Conservation (phyloP, 1,284 basidiomycete genomes). For the Ganoderma lucidum region DNA sequence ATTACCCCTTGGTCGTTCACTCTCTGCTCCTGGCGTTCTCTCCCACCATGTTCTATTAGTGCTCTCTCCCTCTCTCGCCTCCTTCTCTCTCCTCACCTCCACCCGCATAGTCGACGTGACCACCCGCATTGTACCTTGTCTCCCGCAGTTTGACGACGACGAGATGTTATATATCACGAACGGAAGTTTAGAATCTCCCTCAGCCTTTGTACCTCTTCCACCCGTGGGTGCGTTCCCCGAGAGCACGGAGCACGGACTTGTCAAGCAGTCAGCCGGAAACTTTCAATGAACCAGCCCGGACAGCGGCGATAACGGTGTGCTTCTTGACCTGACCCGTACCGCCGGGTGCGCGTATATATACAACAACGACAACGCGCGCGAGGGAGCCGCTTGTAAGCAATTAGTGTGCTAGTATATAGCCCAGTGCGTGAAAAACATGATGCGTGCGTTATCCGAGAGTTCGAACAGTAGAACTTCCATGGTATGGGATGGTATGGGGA, state of each 20-base stretch:
- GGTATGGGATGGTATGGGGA: constrained; percentile 15
- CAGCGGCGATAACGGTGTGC: constrained; percentile 12
- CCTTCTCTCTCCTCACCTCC: constrained; percentile 4
- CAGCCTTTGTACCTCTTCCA: neutral
- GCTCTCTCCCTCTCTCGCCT: constrained; percentile 25
- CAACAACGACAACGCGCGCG: constrained; percentile 25
- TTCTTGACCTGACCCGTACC: constrained; percentile 26
- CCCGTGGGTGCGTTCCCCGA: neutral
- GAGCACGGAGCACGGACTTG: neutral
- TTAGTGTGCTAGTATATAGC: constrained; percentile 32
- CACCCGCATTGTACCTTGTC: constrained; percentile 36
- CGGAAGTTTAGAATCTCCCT: constrained; percentile 18
- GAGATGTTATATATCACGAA: constrained; percentile 28
- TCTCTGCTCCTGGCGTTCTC: constrained; percentile 20
- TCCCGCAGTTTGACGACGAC: constrained; percentile 25
- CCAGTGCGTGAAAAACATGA: constrained; percentile 24
- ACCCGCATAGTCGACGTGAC: constrained; percentile 12
- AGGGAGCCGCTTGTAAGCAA: constrained; percentile 29
- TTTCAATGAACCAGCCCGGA: neutral
- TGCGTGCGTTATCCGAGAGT: constrained; percentile 26
- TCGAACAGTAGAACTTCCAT: constrained; percentile 18
- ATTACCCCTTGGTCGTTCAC: constrained; percentile 28
- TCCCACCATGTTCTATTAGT: constrained; percentile 37
- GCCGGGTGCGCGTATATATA: constrained; percentile 35
- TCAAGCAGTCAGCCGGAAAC: neutral